Evolutionary conservation across 805 yeast species (phyloP).

Genomic region (Starmerella kuoi): DNA sequence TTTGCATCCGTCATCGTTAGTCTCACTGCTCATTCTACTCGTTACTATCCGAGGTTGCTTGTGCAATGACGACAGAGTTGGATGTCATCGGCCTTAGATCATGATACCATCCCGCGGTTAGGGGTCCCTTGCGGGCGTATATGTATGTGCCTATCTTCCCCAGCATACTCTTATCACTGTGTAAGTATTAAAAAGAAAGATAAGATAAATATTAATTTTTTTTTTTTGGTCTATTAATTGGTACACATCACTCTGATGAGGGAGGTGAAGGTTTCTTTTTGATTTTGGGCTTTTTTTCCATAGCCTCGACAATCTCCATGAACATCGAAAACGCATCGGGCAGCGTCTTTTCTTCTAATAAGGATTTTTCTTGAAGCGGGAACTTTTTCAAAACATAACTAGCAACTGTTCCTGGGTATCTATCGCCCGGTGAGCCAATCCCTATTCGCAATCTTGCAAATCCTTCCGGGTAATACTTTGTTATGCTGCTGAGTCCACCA

Average conservation of each 20-base stretch:
- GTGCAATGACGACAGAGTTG: no score
- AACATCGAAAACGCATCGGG: conserved; percentile 14
- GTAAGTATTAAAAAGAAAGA: no score
- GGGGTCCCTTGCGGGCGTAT: no score
- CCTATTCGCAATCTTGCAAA: conserved; percentile 67
- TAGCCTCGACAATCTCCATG: conserved; percentile 7
- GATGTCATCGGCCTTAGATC: no score
- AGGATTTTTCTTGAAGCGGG: conserved; percentile 34
- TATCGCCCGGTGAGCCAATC: conserved; percentile 50
- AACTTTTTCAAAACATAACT: conserved; percentile 50
- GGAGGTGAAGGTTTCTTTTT: no score
- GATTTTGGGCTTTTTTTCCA: conserved; percentile 1
- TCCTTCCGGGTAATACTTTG: conserved; percentile 29
- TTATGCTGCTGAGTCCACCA: conserved; percentile 63
- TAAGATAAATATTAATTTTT: no score
- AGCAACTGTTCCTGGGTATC: conserved; percentile 38
- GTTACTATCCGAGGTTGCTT: not conserved
- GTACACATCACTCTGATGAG: no score
- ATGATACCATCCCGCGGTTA: no score
- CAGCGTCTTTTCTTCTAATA: conserved; percentile 31
- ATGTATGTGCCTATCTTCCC: no score
- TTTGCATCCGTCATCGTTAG: not conserved
- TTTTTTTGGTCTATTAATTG: no score
- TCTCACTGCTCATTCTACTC: not conserved
- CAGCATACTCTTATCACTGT: no score